Conservation (phyloP, 768 basidiomycete species). For the Suillus decipiens region DNA sequence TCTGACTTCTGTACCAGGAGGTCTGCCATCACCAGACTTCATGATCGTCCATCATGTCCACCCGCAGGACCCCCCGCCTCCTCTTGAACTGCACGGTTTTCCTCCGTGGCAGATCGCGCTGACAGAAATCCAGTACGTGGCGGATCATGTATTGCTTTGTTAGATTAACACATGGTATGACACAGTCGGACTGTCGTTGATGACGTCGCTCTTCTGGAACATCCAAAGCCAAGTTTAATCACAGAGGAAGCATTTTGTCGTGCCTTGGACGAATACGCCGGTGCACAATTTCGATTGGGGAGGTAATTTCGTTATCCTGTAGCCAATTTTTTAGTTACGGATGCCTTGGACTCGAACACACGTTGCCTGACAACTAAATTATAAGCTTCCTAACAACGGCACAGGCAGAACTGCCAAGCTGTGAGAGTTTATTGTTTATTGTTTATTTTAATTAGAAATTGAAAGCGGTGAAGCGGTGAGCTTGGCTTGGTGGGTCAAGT, state of each 20-base stretch:
- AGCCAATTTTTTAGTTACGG: conserved; percentile 10
- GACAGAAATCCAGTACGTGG: conserved; percentile 75
- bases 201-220: conserved; percentile 6
- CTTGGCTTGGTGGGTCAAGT: too few relatives aligned
- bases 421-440: not conserved
- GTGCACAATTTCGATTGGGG: conserved; percentile 78
- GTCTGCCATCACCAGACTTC: conserved; percentile 70
- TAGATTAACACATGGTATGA: not conserved
- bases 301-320: conserved; percentile 44
- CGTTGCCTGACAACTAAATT: not conserved
- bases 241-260: conserved; percentile 62
- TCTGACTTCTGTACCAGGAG: conserved; percentile 28
- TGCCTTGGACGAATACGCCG: conserved; percentile 72
- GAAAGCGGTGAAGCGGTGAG: not conserved
- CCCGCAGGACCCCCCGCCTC: conserved; percentile 36
- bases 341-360: not conserved
- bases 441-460: not conserved
- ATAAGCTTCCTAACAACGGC: not conserved
- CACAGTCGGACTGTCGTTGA: conserved; percentile 26
- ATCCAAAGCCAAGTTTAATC: conserved; percentile 26
- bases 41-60: conserved; percentile 70
- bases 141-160: too few relatives aligned
- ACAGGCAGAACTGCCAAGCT: not conserved
- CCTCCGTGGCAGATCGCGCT: conserved; percentile 87
- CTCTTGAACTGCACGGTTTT: conserved; percentile 71